Evolutionary conservation across 1,139 yeast species (phyloP), one percentile per base, ranked within the genome.

Genomic region (Debaryomycetaceae sp.): DNA sequence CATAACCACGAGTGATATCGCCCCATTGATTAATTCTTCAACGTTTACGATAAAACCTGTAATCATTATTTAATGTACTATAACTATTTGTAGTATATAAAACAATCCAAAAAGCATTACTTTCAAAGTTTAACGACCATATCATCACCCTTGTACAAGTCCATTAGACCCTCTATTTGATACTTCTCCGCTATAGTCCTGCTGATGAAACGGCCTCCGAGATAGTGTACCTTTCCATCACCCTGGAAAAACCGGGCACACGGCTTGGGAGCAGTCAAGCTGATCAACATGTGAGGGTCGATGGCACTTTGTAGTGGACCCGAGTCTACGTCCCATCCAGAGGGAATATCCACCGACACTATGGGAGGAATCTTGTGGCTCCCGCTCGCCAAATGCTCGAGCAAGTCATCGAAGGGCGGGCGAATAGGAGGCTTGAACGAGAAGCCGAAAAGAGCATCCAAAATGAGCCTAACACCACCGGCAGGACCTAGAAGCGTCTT

Each of bases 271-370:
- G 97, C 97, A 0, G 98, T 91, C 45, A 93, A 69, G 42, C 96
- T 87, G 6, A 93, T 81, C 45, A 93, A 70, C 54, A 82, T 81
- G 5, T 76, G 65, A 0, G 99, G 96, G 7, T 63, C 63, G 5
- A 78, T 75, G 27, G 74, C 76, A 1, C 63, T 60, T 4, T 62
- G 68, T 0, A 62, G 56, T 0, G 95, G 96, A 0, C 99, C 99
- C 5, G 75, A 59, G 58, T 93, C 96, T 5, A 93, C 98, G 59
- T 90, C 95, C 99, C 99, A 93, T 0, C 97, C 96, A 0, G 96
- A 86, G 0, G 99, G 99, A 37, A 91, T 82, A 60, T 93, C 99
- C 1, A 93, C 87, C 0, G 96, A 81, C 0, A 88, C 80, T 3
- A 91, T 78, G 0, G 89, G 90, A 4, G 75, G 66, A 7, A 72